Percentiles rank a stretch among this genome's conserved stretches.
These are phyloP conservation scores for Aspergillus sparsus DNA, from an alignment of 495 filamentous ascomycete genomes.

Conservation along the genomic window DNA sequence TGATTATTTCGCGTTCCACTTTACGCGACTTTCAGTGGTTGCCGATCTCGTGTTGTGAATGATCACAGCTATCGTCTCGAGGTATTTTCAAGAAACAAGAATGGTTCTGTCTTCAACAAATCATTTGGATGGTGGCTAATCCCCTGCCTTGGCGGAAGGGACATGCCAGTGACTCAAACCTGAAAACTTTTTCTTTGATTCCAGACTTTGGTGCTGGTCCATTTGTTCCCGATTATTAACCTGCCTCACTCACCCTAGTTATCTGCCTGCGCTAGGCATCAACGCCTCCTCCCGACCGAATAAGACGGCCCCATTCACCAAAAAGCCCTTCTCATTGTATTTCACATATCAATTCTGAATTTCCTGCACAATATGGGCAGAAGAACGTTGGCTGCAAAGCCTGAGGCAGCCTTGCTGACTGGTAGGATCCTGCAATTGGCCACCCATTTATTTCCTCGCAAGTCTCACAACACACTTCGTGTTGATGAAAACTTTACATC, in stretches of 20 bases:
- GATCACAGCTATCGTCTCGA: not conserved
- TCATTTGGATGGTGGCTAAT: constrained; percentile 14
- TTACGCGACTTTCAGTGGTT: constrained; percentile 36
- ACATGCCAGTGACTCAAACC: constrained; percentile 4
- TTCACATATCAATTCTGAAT: not conserved
- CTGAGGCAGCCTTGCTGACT: constrained; percentile 9
- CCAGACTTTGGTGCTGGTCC: constrained; percentile 16
- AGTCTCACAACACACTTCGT: not conserved
- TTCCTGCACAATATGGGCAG: constrained; percentile 17
- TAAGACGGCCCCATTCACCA: not conserved
- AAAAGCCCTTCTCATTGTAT: not conserved
- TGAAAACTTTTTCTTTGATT: constrained; percentile 20
- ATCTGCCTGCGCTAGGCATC: constrained; percentile 5
- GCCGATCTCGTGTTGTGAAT: constrained; percentile 13
- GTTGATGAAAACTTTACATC: not conserved
- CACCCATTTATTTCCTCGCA: constrained; percentile 1
- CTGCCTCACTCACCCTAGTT: constrained; percentile 1
- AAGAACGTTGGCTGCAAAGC: constrained; percentile 9
- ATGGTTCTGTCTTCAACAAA: constrained; percentile 5
- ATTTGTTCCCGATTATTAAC: constrained; percentile 13
- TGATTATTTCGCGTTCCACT: constrained; percentile 53
- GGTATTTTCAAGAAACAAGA: not conserved
- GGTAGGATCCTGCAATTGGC: constrained; percentile 15
- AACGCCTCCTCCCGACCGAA: not conserved
- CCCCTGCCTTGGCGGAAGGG: constrained; percentile 2